phyloP scores from a whole-genome alignment of 805 yeast genomes.

The Nakazawaea ishiwadae region DNA sequence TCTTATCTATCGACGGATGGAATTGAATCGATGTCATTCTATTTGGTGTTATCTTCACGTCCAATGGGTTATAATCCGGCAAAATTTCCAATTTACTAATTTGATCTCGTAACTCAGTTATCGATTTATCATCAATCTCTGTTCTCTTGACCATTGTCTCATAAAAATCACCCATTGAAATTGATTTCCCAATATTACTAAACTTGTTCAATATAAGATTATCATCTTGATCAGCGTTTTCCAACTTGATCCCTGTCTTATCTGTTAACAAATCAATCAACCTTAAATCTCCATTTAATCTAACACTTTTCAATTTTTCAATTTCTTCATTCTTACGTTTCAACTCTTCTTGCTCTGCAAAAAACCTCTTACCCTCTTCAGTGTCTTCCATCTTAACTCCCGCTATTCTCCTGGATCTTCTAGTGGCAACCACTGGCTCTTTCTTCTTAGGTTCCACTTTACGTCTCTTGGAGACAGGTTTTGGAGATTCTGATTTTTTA shows the following conservation, averaged over 20 bases:
- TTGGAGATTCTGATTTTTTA: conserved; percentile 25
- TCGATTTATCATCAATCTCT: conserved; percentile 30
- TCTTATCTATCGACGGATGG: conserved; percentile 66
- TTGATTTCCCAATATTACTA: conserved; percentile 38
- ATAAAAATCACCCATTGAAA: conserved; percentile 71
- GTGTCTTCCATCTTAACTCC: conserved; percentile 61
- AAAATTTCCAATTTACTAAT: conserved; percentile 48
- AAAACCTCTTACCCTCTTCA: conserved; percentile 31
- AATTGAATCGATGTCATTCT: conserved; percentile 71
- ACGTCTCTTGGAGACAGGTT: conserved; percentile 8
- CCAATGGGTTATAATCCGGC: conserved; percentile 59
- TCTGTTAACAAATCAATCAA: conserved; percentile 54
- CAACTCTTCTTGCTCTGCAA: conserved; percentile 31
- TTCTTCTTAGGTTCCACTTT: conserved; percentile 20
- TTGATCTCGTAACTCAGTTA: conserved; percentile 47
- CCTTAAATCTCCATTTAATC: conserved; percentile 62
- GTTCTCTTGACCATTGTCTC: conserved; percentile 39
- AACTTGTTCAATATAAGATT: conserved; percentile 26
- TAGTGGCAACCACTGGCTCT: conserved; percentile 44
- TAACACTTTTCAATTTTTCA: conserved; percentile 47
- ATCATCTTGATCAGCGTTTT: conserved; percentile 31
- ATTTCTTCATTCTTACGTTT: conserved; percentile 30
- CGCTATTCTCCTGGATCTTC: conserved; percentile 76
- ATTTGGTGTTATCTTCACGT: conserved; percentile 63
- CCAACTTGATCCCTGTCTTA: conserved; percentile 19